Base-by-base conservation (phyloP, 352 stramenopile species). In the Phytopythium aichiense region DNA sequence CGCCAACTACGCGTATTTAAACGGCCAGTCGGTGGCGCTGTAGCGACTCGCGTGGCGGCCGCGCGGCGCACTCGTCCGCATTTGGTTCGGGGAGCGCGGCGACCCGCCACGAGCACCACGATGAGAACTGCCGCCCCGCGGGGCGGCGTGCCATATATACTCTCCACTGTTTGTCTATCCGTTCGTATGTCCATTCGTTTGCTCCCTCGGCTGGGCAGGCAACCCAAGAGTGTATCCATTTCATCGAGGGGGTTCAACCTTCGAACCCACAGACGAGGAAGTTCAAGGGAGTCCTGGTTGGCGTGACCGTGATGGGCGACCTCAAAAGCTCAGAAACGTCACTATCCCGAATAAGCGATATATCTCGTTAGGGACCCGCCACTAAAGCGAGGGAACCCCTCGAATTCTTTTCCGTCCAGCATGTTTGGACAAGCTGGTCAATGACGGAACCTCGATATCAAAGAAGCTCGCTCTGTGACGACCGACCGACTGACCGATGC, bases 1-100 rank as follows among this genome's bases (percentile, higher is more conserved):
- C 38, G 61, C 77, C 30, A 84, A 48, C 51, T 81, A 74, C 57
- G 72, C 75, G 50, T 92, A 89, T 89, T 83, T 92, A 86, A 79
- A 67, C 55, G 80, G 73, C 62, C 74, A 89, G 60, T 74, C 73
- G 46, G 74, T 91, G 60, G 76, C 73, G 38, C 78, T 91, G 48
- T 90, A 72, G 61, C 56, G 58, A 71, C 22, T 40, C 51, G 51
- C 31, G 51, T 56, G 50, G 50, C 51, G 31, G 51, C 51, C 23
- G 22, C 48, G 28, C 42, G 7, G 9, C 28, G 48, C 11, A 8
- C 7, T 51, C 45, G 5, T 51, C 20, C 7, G 7, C n/a, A 51
- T 16, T 30, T 30, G 33, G 33, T 38, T 30, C 28, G n/a, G 12
- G n/a, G 45, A 30, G 23, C n/a, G 38, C 38, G n/a, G 18, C 18